Evolutionary conservation across 2,329 filamentous ascomycete species (phyloP).

Genomic region (Periconia sp.): DNA sequence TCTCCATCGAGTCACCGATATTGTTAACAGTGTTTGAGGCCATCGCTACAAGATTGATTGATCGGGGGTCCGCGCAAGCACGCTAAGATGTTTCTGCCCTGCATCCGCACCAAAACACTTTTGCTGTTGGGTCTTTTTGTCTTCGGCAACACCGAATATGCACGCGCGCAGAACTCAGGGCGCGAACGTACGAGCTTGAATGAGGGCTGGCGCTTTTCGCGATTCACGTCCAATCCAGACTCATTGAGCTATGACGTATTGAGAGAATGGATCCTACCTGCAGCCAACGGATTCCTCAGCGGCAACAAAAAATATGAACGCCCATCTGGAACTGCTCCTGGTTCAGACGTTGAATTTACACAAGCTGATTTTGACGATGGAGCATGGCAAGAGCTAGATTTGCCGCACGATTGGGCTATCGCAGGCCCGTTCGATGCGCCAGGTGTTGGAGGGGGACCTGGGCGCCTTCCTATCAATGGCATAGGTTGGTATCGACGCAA

Average conservation of each 20-base stretch:
- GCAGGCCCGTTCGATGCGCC: slow-evolving; percentile 46
- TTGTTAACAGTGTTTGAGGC: no score
- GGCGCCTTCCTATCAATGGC: slow-evolving; percentile 53
- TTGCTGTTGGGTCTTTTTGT: no score
- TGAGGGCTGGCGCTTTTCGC: slow-evolving; percentile 43
- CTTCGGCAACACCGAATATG: no score
- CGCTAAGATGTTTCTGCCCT: no score
- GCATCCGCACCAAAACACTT: no score
- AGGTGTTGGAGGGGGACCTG: slow-evolving; percentile 45
- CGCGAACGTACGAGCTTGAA: slow-evolving; percentile 40
- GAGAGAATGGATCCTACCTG: slow-evolving; percentile 49
- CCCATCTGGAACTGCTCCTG: slow-evolving; percentile 32
- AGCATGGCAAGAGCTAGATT: slow-evolving; percentile 45
- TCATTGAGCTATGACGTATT: slow-evolving; percentile 39
- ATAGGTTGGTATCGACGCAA: slow-evolving; percentile 57
- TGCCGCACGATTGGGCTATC: slow-evolving; percentile 57
- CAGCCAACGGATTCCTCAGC: slow-evolving; percentile 42
- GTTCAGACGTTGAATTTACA: slow-evolving; percentile 35
- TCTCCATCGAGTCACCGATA: no score
- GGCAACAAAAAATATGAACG: slow-evolving; percentile 33
- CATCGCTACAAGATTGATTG: no score
- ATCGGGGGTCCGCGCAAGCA: no score
- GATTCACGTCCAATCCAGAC: slow-evolving; percentile 43
- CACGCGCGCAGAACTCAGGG: not conserved
- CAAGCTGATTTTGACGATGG: slow-evolving; percentile 44